These are phyloP conservation scores for Solanum chiquidenum DNA, from an alignment of 257 asterid genomes.

Conservation along the genomic window DNA sequence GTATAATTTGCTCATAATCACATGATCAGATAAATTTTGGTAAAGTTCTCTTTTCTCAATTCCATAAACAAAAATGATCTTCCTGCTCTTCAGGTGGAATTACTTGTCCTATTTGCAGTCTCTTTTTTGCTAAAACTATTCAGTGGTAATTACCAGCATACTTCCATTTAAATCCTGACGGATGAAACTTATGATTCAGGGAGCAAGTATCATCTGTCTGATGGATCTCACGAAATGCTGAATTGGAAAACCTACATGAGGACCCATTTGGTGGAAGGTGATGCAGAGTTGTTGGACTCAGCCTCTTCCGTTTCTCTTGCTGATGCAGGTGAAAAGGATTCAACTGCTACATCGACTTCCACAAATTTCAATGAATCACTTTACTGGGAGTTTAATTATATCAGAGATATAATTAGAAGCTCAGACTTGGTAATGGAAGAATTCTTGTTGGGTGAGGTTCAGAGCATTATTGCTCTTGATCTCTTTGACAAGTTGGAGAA, in stretches of 20 bases:
- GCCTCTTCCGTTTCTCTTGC: conserved; percentile 59
- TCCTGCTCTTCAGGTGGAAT: not conserved
- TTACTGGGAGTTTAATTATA: conserved; percentile 59
- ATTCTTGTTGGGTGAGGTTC: conserved; percentile 49
- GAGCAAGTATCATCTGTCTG: conserved; percentile 18
- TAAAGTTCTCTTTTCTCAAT: not conserved
- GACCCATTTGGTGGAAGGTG: conserved; percentile 30
- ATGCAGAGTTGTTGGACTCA: conserved; percentile 58
- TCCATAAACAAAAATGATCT: not conserved
- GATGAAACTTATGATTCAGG: conserved; percentile 28
- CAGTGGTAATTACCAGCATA: not conserved
- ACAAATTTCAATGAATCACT: conserved; percentile 28
- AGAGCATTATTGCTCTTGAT: conserved; percentile 40
- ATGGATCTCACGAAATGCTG: conserved; percentile 35
- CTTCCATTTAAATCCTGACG: not conserved
- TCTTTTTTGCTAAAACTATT: not conserved
- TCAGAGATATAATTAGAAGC: conserved; percentile 31
- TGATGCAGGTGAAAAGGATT: conserved; percentile 25
- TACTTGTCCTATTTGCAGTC: not conserved
- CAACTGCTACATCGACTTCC: conserved; percentile 17
- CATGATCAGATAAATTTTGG: not conserved
- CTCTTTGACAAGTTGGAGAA: conserved; percentile 55
- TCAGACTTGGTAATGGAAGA: conserved; percentile 44
- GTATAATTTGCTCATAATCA: not conserved
- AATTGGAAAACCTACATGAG: conserved; percentile 36